phyloP scores from a whole-genome alignment of 352 stramenopile genomes.

The Phytopythium delawarense region DNA sequence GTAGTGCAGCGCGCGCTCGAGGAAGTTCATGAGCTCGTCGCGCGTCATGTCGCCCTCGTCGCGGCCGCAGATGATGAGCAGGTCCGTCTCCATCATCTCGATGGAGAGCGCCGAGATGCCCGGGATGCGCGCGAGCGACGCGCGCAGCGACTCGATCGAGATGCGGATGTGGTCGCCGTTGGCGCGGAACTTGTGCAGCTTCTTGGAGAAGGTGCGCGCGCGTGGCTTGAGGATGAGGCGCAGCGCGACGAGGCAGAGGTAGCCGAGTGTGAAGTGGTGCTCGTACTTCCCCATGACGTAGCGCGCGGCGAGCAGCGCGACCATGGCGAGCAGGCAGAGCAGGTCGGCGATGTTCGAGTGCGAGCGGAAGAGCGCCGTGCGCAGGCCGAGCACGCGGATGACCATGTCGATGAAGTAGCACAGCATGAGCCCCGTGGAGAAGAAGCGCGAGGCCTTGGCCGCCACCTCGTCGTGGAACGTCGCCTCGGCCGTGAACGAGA shows the following conservation, averaged over 20 bases:
- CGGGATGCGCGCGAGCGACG: constrained; percentile 75
- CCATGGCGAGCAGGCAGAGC: constrained; percentile 64
- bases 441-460: constrained; percentile 66
- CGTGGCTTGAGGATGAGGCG: constrained; percentile 84
- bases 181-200: constrained; percentile 84
- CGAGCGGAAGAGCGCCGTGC: constrained; percentile 71
- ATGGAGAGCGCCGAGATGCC: constrained; percentile 78
- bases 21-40: constrained; percentile 85
- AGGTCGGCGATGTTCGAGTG: constrained; percentile 82
- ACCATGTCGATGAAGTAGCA: constrained; percentile 85
- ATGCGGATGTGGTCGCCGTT: constrained; percentile 85
- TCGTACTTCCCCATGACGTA: constrained; percentile 58
- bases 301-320: constrained; percentile 40
- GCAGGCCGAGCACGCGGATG: constrained; percentile 68
- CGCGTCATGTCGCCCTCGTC: constrained; percentile 84
- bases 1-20: constrained; percentile 78
- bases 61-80: constrained; percentile 84
- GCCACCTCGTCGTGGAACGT: constrained; percentile 61
- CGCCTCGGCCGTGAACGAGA: constrained; percentile 68
- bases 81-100: constrained; percentile 88
- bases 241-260: constrained; percentile 58
- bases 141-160: constrained; percentile 79
- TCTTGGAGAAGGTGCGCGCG: constrained; percentile 83
- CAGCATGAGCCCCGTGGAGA: constrained; percentile 69
- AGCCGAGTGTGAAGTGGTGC: constrained; percentile 67